Base-by-base conservation (phyloP, 306 rosid genomes). In the Senna tora region DNA sequence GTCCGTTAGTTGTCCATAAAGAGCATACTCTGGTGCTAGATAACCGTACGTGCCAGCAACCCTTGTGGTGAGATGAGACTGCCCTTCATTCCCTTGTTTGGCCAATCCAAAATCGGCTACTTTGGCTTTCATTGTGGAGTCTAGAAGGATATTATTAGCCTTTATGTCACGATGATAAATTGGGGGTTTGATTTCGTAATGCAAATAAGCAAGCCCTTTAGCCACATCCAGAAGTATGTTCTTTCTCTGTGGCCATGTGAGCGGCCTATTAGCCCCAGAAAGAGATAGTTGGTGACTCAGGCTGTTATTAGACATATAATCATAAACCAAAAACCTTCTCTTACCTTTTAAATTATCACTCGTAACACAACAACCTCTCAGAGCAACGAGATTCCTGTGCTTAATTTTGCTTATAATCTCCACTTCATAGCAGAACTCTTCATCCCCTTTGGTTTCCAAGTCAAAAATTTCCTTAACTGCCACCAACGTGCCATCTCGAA, bases 1-100 rank as follows among this genome's bases (percentile, higher is more conserved):
- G 52, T 89, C 96, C 0, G 94, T 92, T 9, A 89, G 41, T 43
- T 92, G 92, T 4, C 96, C 98, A 53, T 89, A 92, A 0, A 89
- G 80, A 13, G 94, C 98, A 67, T 89, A 92, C 60, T 89, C 96
- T 0, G 98, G 96, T 10, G 98, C 98, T 22, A 89, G 47, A 54
- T 92, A 92, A 28, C 98, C 95, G 9, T 83, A 86, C 2, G 96
- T 92, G 25, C 98, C 98, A 0, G 91, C 96, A 20, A 90, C 92
- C 58, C 95, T 85, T 5, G 98, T 92, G 17, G 91, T 88, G 13
- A 92, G 73, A 74, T 92, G 96, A 77, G 91, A 84, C 19, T 90
- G 85, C 0, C 84, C 87, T 6, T 85, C 96, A 62, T 9, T 76
- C 5, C 87, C 89, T 42, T 92, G 89, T 58, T 84, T 89, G 0